These are phyloP conservation scores for Monilinia laxa DNA, from an alignment of 2,329 filamentous ascomycete species.

Conservation along the genomic window DNA sequence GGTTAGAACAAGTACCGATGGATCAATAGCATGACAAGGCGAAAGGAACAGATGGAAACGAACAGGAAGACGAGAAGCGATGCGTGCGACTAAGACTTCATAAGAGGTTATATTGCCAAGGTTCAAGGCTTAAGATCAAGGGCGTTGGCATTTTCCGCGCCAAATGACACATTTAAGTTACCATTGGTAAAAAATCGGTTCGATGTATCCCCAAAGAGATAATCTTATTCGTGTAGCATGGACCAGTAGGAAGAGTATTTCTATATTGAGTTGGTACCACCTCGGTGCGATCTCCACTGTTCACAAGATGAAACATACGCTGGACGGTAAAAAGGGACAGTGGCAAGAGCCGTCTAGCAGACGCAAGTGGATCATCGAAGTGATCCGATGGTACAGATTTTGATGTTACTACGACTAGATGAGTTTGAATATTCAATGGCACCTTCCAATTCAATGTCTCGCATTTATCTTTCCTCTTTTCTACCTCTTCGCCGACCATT, in stretches of 20 bases:
- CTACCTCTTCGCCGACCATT: neutral
- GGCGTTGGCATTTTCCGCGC: conserved; percentile 4
- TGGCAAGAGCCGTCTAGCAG: conserved; percentile 11
- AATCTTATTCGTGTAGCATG: conserved; percentile 7
- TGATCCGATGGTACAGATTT: conserved; percentile 8
- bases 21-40: neutral
- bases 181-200: neutral
- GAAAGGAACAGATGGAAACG: neutral
- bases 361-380: conserved; percentile 16
- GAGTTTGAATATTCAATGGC: conserved; percentile 10
- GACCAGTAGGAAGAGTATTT: conserved; percentile 5
- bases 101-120: neutral
- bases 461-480: conserved; percentile 6
- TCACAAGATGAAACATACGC: conserved; percentile 23
- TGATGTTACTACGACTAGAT: neutral
- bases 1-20: too few species aligned
- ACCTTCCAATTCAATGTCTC: neutral
- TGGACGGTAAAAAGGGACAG: conserved; percentile 11
- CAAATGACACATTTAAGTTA: conserved; percentile 11
- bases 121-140: neutral
- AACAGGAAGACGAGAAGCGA: neutral
- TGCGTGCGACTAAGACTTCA: neutral
- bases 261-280: conserved; percentile 8
- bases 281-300: conserved; percentile 16
- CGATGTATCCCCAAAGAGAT: neutral